Evolutionary conservation across 2,329 filamentous ascomycete genomes (phyloP).

Genomic region (Aspergillus niger): DNA sequence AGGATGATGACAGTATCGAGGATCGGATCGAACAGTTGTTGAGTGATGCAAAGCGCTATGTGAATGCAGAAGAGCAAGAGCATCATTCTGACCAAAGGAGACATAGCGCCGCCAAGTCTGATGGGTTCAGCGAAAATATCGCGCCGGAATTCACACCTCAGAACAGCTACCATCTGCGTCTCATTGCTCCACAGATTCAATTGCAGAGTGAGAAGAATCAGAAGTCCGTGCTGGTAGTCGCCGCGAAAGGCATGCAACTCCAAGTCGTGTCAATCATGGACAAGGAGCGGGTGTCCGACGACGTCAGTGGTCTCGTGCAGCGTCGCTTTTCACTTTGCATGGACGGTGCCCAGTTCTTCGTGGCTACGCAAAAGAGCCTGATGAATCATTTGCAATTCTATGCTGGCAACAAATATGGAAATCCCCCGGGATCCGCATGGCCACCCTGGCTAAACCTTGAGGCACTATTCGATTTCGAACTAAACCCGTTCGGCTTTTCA

Average conservation of each 20-base stretch:
- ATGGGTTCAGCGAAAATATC: constrained; percentile 71
- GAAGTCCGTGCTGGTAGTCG: constrained; percentile 94
- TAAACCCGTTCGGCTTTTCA: constrained; percentile 96
- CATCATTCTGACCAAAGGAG: constrained; percentile 45
- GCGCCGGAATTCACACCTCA: constrained; percentile 85
- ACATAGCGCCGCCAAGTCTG: constrained; percentile 34
- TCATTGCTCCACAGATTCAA: constrained; percentile 97
- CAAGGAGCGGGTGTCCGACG: constrained; percentile 86
- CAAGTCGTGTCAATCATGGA: constrained; percentile 99
- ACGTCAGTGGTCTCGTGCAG: constrained; percentile 92
- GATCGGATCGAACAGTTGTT: constrained; percentile 85
- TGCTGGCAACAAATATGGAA: constrained; percentile 89
- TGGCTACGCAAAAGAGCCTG: constrained; percentile 91
- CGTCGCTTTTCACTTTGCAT: constrained; percentile 91
- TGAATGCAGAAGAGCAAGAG: constrained; percentile 66
- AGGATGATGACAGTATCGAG: constrained; percentile 70
- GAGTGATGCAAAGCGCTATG: constrained; percentile 79
- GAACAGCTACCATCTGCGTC: constrained; percentile 89
- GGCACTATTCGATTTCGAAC: constrained; percentile 94
- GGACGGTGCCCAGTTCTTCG: constrained; percentile 98
- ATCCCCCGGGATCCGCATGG: constrained; percentile 82
- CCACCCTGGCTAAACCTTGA: constrained; percentile 98
- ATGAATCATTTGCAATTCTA: constrained; percentile 88
- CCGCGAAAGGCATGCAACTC: constrained; percentile 95
- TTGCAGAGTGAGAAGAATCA: constrained; percentile 97